A percentile compares a stretch with the other conserved stretches of the same genome.
Conservation (phyloP, 805 yeast genomes). For the Candida sakaeoensis region DNA sequence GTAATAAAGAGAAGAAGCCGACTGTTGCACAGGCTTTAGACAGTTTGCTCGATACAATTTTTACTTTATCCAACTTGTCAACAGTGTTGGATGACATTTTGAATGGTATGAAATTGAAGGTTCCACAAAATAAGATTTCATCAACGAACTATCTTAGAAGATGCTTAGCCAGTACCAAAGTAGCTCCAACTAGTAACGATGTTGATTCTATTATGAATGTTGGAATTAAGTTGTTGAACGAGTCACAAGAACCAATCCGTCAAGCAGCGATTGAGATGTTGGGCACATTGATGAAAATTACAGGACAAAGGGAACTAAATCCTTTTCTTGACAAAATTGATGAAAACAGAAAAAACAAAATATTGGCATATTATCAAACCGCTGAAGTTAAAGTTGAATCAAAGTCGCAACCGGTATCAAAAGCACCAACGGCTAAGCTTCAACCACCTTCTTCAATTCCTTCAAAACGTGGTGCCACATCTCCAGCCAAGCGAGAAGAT, state of each 20-base stretch:
- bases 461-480: constrained; percentile 64
- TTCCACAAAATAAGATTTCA: constrained; percentile 78
- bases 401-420: constrained; percentile 3
- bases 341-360: constrained; percentile 65
- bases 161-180: constrained; percentile 50
- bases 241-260: constrained; percentile 82
- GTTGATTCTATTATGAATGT: constrained; percentile 53
- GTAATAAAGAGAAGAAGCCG: constrained; percentile 85
- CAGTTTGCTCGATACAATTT: constrained; percentile 62
- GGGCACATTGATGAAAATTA: constrained; percentile 79
- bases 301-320: constrained; percentile 67
- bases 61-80: constrained; percentile 44
- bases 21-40: constrained; percentile 71
- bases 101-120: constrained; percentile 64
- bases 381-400: constrained; percentile 45
- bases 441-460: constrained; percentile 41
- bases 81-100: constrained; percentile 60
- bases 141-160: constrained; percentile 61
- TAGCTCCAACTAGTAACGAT: constrained; percentile 50
- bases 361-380: constrained; percentile 51
- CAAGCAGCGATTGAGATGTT: constrained; percentile 71
- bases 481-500: constrained; percentile 55
- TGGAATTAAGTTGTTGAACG: constrained; percentile 64
- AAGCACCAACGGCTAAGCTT: constrained; percentile 10
- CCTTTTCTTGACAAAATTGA: constrained; percentile 67